Evolutionary conservation across 495 filamentous ascomycete species (phyloP).

Genomic region (Aspergillus avenaceus): DNA sequence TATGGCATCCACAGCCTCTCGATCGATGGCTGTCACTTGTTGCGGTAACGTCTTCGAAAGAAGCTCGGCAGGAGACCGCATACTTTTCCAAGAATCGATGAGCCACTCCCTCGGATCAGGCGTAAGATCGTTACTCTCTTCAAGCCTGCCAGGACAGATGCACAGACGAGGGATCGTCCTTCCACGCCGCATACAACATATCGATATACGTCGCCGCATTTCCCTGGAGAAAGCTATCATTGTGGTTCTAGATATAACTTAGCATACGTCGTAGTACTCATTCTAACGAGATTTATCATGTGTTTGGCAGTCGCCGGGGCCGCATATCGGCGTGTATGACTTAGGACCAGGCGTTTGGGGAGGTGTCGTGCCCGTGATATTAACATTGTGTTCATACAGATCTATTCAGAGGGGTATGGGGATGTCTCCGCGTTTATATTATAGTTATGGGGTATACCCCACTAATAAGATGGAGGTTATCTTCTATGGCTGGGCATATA

Average conservation of each 20-base stretch:
- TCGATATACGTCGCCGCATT: constrained; percentile 90
- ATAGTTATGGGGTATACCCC: too few relatives aligned
- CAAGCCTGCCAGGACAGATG: constrained; percentile 91
- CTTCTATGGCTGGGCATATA: too few relatives aligned
- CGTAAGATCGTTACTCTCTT: constrained; percentile 94
- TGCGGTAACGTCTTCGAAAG: constrained; percentile 95
- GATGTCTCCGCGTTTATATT: too few relatives aligned
- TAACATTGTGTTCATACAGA: neutral
- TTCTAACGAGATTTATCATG: too few relatives aligned
- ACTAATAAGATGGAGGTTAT: too few relatives aligned
- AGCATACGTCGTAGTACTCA: neutral
- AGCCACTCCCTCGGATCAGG: constrained; percentile 96
- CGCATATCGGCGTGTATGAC: neutral
- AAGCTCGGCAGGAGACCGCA: constrained; percentile 97
- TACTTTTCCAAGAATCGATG: constrained; percentile 96
- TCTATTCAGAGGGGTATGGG: too few relatives aligned
- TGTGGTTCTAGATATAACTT: constrained; percentile 26
- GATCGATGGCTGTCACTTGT: constrained; percentile 74
- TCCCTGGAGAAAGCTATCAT: constrained; percentile 77
- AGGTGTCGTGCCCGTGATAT: neutral
- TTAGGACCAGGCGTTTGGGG: neutral
- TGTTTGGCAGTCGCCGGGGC: neutral
- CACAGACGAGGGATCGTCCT: constrained; percentile 76
- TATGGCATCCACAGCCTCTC: constrained; percentile 68
- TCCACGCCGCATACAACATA: constrained; percentile 91